Evolutionary conservation across 345 rosid species (phyloP), one percentile per base, ranked within the genome.

Genomic region (Litchi chinensis): DNA sequence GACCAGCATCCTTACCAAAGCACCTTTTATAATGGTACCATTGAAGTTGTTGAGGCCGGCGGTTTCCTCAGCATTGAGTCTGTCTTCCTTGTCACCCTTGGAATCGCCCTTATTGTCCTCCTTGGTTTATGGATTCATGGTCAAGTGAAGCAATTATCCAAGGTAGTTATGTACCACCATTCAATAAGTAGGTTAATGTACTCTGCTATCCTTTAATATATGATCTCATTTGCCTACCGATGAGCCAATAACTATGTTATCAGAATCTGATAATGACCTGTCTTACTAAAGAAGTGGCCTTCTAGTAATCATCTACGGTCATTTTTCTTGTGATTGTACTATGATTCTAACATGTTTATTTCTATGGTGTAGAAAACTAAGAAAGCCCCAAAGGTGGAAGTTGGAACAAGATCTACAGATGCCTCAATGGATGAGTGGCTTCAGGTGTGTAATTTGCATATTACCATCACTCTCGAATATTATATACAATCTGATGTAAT

Each of bases 401-500:
- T 91, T 65, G 98, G 98, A 82, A 93, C 97, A 3, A 82, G 86
- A 56, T 73, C 86, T 62, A 88, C 86, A 26, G 97, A 94, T 88
- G 89, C 88, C 57, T 90, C 95, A 0, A 80, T 85, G 89, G 97
- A 96, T 75, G 99, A 96, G 79, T 96, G 99, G 99, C 97, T 96
- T 65, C 88, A 96, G 98, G 99, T 91, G 6, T 73, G 81, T 77
- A 44, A 22, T 39, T 71, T 73, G 78, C 4, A 4, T 52, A 71
- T 50, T 22, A 60, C 21, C 52, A 56, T 37, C 32, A 4, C 68
- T 21, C 8, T 46, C 16, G n/a, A 54, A 28, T 16, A 26, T n/a
- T 40, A 76, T 15, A 37, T 21, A 28, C 8, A 43, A 32, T 41
- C 46, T 6, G 32, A 79, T 78, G 40, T 68, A 28, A 10, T 60